Percentiles rank a stretch among this genome's conserved stretches.
These are phyloP conservation scores for Aristolochia californica DNA, from an alignment of 164 flowering plant genomes.

Conservation along the genomic window DNA sequence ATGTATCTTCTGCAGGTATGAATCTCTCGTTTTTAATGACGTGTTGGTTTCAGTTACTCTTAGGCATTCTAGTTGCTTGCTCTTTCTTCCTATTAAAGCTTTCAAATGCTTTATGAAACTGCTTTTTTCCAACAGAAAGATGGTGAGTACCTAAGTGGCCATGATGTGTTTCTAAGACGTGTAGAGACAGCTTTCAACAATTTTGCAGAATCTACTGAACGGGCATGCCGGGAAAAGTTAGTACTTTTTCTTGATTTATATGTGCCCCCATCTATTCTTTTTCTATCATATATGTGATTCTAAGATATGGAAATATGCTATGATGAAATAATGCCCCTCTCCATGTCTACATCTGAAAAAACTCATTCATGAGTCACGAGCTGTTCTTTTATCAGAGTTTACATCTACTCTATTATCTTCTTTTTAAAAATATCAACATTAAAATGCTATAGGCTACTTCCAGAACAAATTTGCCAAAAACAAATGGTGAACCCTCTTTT, in stretches of 20 bases:
- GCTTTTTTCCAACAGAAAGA: conserved; percentile 58
- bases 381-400: too few species aligned
- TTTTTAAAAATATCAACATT: too few species aligned
- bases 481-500: neutral
- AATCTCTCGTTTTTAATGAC: neutral
- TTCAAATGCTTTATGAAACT: too few species aligned
- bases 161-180: conserved; percentile 85
- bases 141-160: conserved; percentile 85
- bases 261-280: neutral
- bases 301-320: neutral
- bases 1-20: conserved; percentile 85
- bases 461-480: too few species aligned
- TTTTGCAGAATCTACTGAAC: conserved; percentile 85
- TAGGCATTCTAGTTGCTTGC: conserved; percentile 1
- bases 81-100: too few species aligned
- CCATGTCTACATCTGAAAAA: too few species aligned
- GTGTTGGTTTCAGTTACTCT: neutral
- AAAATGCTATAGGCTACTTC: too few species aligned
- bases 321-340: neutral
- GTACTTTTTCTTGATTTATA: conserved; percentile 6
- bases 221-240: conserved; percentile 80
- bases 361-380: too few species aligned
- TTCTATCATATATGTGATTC: neutral
- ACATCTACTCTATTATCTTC: too few species aligned
- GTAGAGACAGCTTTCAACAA: conserved; percentile 76